Base-by-base conservation (phyloP, 805 yeast species). In the Metschnikowia dekortorum region DNA sequence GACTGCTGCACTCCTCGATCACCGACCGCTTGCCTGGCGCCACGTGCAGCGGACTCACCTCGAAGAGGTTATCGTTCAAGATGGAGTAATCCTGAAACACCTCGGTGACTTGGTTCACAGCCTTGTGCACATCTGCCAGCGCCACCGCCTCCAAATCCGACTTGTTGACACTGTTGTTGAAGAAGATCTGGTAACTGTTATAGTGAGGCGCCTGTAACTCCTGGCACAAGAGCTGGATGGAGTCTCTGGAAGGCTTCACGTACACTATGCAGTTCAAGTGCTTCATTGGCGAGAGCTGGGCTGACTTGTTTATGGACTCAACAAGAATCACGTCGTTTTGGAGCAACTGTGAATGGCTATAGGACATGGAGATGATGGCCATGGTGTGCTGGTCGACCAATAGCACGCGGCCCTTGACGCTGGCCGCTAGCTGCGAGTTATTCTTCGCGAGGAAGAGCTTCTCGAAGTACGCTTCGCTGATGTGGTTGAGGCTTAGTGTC, bases 51-150 rank as follows among this genome's bases (percentile, higher is more conserved):
- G 26, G 41, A 6, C 31, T 70, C 58, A 54, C 29, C 29, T 59
- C 39, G 62, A 83, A 87, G 33, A 92, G 68, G 58, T 87, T 86
- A 51, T 74, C 75, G 65, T 89, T 89, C 48, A 92, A 68, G 7
- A 88, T 83, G 54, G 81, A 75, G 63, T 85, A 91, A 66, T 94
- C 97, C 58, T 85, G 87, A 63, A 89, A 94, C 37, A 91, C 63
- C 62, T 94, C 99, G 47, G 85, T 82, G 4, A 94, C 89, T 51
- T 80, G 80, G 5, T 76, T 70, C 8, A 94, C 86, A 8, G 83
- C 81, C 63, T 92, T 98, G 60, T 83, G 75, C 61, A 88, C 94
- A 66, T 94, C 99, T 2, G 88, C 80, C 65, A 89, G 96, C 0
- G 99, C 98, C 43, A 94, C 64, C 46, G 87, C 76, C 64, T 94